Conservation (phyloP, 1,139 yeast genomes). For the Pichia sp. region DNA sequence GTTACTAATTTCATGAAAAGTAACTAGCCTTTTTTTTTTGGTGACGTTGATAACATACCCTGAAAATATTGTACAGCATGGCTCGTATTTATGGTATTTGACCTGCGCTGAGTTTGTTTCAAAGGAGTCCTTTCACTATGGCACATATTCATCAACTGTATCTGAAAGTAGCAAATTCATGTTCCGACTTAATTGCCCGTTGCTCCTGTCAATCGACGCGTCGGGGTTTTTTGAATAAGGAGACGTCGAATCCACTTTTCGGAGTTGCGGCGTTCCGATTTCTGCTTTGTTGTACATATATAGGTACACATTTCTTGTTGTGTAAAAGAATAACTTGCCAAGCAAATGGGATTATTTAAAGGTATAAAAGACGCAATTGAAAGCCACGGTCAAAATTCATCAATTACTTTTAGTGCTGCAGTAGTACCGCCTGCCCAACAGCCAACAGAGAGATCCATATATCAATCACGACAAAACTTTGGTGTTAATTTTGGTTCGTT, state of each 20-base stretch:
- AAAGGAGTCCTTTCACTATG: not conserved
- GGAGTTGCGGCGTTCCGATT: not conserved
- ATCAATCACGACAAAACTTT: constrained; percentile 59
- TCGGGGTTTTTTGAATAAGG: not conserved
- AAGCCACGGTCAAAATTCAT: not conserved
- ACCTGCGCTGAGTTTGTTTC: not conserved
- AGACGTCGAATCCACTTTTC: not conserved
- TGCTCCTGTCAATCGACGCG: constrained; percentile 9
- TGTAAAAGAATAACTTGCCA: not conserved
- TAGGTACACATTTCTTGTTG: no score
- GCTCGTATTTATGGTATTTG: not conserved
- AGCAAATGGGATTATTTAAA: constrained; percentile 15
- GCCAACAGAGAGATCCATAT: constrained; percentile 49
- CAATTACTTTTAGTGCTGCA: constrained; percentile 13
- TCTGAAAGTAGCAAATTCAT: not conserved
- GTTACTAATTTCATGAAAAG: not conserved
- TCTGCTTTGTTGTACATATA: no score
- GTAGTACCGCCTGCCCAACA: constrained; percentile 25
- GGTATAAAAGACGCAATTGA: constrained; percentile 16
- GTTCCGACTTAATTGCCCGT: not conserved
- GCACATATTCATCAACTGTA: not conserved
- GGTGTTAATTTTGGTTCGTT: constrained; percentile 88
- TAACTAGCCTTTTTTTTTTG: not conserved
- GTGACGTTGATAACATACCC: not conserved
- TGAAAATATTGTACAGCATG: not conserved